Base-by-base conservation (phyloP, 2,329 filamentous ascomycete genomes). In the Aspergillaceae sp. region DNA sequence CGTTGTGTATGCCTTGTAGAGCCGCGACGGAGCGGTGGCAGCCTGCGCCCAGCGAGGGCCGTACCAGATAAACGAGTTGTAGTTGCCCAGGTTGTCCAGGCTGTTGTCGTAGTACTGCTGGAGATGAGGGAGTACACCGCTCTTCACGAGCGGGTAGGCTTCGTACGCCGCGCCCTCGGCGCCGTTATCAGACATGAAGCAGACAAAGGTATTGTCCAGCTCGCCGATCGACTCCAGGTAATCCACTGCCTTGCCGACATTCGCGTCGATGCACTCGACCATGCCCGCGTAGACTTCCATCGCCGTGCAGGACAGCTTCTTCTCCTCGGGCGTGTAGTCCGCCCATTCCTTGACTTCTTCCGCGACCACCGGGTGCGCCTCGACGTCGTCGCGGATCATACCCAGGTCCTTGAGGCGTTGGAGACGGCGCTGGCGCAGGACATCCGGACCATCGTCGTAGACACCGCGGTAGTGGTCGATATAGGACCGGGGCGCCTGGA, bases 241-340 rank as follows among this genome's bases (percentile, higher is more conserved):
- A 33, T 77, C 66, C 26, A 81, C 64, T 2, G 83, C 74, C 46
- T 76, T 76, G 34, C 79, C 79, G 11, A 84, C 73, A 48, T 81
- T 79, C 47, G 60, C 59, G 53, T 84, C 80, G 44, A 83, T 82
- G 43, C 69, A 70, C 47, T 83, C 78, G 3, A 83, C 79, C 77
- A 84, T 83, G 8, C 70, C 80, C 0, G 80, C 79, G 48, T 77
- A 84, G 3, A 77, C 73, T 54, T 82, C 79, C 79, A 82, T 82
- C 0, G 76, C 73, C 66, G 72, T 53, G 61, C 61, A 58, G 1
- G 70, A 72, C 19, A 65, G 61, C 38, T 63, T 62, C 52, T 69
- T 63, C 50, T 72, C 67, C 3, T 68, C 62, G 0, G 58, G 46
- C 0, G 59, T 62, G 38, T 65, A 61, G 26, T 65, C 59, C 8